Conservation (phyloP, 768 basidiomycete genomes). For the Macrolepiota dolichaula region DNA sequence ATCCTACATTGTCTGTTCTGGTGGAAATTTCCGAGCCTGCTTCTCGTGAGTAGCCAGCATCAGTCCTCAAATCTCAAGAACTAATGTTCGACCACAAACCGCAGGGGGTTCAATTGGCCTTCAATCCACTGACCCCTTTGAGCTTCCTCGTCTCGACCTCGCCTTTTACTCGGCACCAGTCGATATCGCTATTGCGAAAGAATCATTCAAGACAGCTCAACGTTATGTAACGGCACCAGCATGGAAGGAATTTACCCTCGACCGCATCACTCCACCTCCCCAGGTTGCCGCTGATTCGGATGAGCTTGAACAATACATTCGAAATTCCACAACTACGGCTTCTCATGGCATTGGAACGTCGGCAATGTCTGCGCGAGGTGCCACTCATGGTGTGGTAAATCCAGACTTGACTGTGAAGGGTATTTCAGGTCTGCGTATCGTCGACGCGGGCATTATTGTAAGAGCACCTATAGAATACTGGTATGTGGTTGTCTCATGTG, state of each 20-base stretch:
- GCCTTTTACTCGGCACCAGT: slow-evolving; percentile 11
- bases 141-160: slow-evolving; percentile 12
- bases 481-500: too few relatives aligned
- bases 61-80: not conserved
- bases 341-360: slow-evolving; percentile 20
- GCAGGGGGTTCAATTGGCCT: slow-evolving; percentile 13
- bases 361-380: slow-evolving; percentile 19
- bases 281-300: slow-evolving; percentile 10
- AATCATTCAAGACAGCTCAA: slow-evolving; percentile 12
- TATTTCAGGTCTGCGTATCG: slow-evolving; percentile 21
- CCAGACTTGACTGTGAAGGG: slow-evolving; percentile 27
- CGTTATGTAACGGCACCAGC: slow-evolving; percentile 11
- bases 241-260: slow-evolving; percentile 13
- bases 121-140: slow-evolving; percentile 14
- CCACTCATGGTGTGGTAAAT: slow-evolving; percentile 23
- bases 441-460: slow-evolving; percentile 26
- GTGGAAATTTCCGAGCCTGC: slow-evolving; percentile 2
- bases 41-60: not conserved
- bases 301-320: slow-evolving; percentile 14
- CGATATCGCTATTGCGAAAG: slow-evolving; percentile 12
- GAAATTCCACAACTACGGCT: slow-evolving; percentile 8
- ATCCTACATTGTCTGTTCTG: not conserved
- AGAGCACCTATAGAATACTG: not conserved
- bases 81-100: not conserved
- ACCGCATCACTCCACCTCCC: slow-evolving; percentile 10